phyloP scores from a whole-genome alignment of 1,139 yeast species.

The Yamadazyma taylorii region DNA sequence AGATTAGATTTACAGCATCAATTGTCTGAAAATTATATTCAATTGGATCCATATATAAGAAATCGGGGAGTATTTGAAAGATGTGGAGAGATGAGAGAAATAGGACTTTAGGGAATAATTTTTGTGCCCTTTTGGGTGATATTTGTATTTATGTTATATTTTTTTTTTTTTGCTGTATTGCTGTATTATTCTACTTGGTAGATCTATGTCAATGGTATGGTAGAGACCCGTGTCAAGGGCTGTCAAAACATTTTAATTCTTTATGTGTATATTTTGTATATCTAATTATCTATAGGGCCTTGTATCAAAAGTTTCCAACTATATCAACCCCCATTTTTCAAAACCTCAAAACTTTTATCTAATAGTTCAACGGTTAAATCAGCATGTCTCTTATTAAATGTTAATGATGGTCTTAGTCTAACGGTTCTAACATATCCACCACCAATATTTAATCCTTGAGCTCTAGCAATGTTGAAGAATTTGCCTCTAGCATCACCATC shows the following conservation, averaged over 20 bases:
- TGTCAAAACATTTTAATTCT: no score
- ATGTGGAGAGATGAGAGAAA: conserved; percentile 32
- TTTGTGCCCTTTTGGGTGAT: no score
- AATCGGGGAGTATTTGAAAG: conserved; percentile 69
- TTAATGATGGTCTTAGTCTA: conserved; percentile 71
- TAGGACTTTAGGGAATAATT: conserved; percentile 13
- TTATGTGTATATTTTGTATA: background rate
- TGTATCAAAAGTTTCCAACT: no score
- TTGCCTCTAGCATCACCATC: conserved; percentile 53
- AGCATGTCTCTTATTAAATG: conserved; percentile 72
- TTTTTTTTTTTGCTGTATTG: background rate
- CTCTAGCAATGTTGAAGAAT: conserved; percentile 55
- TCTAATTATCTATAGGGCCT: background rate
- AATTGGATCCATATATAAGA: conserved; percentile 71
- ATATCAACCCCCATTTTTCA: background rate
- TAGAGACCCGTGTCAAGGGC: no score
- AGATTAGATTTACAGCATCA: conserved; percentile 51
- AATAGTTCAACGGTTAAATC: conserved; percentile 54
- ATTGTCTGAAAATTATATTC: conserved; percentile 56
- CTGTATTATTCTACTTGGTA: no score
- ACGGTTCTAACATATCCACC: conserved; percentile 73
- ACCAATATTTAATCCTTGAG: conserved; percentile 68
- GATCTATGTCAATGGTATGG: no score
- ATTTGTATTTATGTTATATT: background rate
- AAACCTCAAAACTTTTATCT: conserved; percentile 16